Percentiles rank a stretch among this genome's conserved stretches.
These are phyloP conservation scores for Aspergillus novoparasiticus DNA, from an alignment of 2,329 filamentous ascomycete species.

Conservation along the genomic window DNA sequence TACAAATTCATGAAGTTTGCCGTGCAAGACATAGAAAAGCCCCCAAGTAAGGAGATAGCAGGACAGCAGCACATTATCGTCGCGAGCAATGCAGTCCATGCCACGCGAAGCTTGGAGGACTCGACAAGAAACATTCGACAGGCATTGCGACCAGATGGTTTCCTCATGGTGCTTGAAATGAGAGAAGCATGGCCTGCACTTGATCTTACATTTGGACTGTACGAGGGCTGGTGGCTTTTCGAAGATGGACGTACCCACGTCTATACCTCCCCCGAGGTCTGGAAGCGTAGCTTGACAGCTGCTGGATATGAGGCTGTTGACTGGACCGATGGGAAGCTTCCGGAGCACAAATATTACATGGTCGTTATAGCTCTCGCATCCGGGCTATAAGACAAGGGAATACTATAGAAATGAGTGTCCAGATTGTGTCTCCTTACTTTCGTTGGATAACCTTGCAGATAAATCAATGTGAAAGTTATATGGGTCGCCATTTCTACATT, in stretches of 20 bases:
- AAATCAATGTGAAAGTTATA: too few relatives aligned
- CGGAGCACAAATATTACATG: constrained; percentile 20
- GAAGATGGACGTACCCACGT: constrained; percentile 30
- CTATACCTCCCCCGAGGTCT: constrained; percentile 2
- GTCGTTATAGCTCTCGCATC: constrained; percentile 28
- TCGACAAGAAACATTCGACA: constrained; percentile 29
- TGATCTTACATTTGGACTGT: constrained; percentile 34
- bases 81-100: constrained; percentile 37
- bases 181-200: constrained; percentile 18
- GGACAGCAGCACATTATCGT: constrained; percentile 32
- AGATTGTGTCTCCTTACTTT: too few relatives aligned
- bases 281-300: constrained; percentile 28
- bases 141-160: constrained; percentile 30
- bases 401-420: too few relatives aligned
- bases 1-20: constrained; percentile 27
- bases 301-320: constrained; percentile 34
- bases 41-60: constrained; percentile 15
- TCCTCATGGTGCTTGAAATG: constrained; percentile 34
- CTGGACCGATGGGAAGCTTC: constrained; percentile 32
- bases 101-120: constrained; percentile 27
- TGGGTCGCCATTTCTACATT: too few relatives aligned
- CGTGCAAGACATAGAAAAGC: constrained; percentile 30
- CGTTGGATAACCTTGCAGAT: too few relatives aligned
- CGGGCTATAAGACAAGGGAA: background rate
- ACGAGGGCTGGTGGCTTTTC: constrained; percentile 43